phyloP scores from a whole-genome alignment of 2,329 filamentous ascomycete species.

The Fusarium pseudograminearum region DNA sequence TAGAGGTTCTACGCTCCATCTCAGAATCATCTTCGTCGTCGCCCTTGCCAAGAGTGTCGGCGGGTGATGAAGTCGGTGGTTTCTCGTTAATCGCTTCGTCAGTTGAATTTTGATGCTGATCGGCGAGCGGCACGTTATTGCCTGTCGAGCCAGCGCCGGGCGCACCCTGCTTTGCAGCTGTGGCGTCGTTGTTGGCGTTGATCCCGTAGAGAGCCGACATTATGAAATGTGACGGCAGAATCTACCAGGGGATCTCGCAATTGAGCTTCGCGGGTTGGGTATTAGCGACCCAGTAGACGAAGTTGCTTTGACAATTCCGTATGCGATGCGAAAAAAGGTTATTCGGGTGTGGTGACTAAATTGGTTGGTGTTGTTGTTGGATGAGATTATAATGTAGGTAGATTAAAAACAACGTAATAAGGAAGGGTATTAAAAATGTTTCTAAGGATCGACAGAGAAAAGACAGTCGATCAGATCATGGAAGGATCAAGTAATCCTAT shows the following conservation, averaged over 20 bases:
- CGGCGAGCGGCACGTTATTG: slow-evolving; percentile 31
- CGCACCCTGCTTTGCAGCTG: slow-evolving; percentile 58
- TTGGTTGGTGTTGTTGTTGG: slow-evolving; percentile 14
- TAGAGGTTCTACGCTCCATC: slow-evolving; percentile 62
- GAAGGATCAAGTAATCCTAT: slow-evolving; percentile 9
- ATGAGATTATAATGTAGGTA: slow-evolving; percentile 1
- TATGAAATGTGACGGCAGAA: slow-evolving; percentile 25
- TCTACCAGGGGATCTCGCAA: slow-evolving; percentile 36
- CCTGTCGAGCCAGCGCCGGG: slow-evolving; percentile 50
- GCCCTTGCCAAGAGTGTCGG: slow-evolving; percentile 49
- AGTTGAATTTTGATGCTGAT: slow-evolving; percentile 52
- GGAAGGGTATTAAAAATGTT: slow-evolving; percentile 28
- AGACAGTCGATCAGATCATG: slow-evolving; percentile 12
- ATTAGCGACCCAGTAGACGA: slow-evolving; percentile 8
- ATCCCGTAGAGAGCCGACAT: slow-evolving; percentile 45
- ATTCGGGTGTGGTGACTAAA: not conserved
- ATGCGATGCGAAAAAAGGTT: slow-evolving; percentile 2
- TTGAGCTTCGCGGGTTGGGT: slow-evolving; percentile 19
- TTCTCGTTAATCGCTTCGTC: slow-evolving; percentile 46
- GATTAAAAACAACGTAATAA: slow-evolving; percentile 11
- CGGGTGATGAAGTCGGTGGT: slow-evolving; percentile 44
- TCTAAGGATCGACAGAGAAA: slow-evolving; percentile 43
- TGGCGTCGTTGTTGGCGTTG: slow-evolving; percentile 62
- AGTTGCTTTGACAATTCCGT: not conserved
- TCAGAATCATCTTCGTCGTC: slow-evolving; percentile 54